Evolutionary conservation across 2,329 filamentous ascomycete species (phyloP).

Genomic region (Stagonosporopsis chrysanthemi): DNA sequence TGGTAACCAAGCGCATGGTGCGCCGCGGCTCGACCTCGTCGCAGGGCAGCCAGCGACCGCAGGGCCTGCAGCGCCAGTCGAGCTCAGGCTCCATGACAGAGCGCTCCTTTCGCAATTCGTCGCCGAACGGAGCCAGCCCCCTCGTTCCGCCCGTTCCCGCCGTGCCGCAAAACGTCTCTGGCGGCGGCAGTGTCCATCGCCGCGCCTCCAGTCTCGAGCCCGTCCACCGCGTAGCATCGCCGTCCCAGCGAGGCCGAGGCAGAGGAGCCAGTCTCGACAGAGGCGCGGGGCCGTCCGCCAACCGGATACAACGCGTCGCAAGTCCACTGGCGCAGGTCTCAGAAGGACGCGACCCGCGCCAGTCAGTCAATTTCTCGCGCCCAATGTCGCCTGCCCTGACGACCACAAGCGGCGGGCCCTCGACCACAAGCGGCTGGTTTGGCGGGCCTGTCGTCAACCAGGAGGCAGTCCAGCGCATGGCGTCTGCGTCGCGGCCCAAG

Average conservation of each 20-base stretch:
- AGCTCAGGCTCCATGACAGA: constrained; percentile 86
- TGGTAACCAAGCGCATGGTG: constrained; percentile 85
- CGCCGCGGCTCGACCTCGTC: constrained; percentile 79
- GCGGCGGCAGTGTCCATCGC: constrained; percentile 35
- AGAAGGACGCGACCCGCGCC: constrained; percentile 54
- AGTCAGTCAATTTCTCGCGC: constrained; percentile 62
- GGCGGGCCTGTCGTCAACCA: constrained; percentile 46
- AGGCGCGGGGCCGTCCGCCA: constrained; percentile 27
- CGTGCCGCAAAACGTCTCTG: constrained; percentile 64
- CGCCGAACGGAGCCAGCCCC: constrained; percentile 48
- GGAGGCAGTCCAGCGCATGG: constrained; percentile 39
- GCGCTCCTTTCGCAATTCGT: constrained; percentile 83
- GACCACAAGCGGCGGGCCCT: constrained; percentile 19
- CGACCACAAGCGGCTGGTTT: constrained; percentile 49
- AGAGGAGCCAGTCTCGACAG: constrained; percentile 54
- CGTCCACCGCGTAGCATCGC: constrained; percentile 55
- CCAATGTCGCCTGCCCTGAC: constrained; percentile 55
- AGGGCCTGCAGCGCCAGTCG: constrained; percentile 57
- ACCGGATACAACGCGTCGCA: constrained; percentile 39
- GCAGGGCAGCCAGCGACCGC: constrained; percentile 54
- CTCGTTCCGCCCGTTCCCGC: constrained; percentile 75
- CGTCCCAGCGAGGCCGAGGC: constrained; percentile 48
- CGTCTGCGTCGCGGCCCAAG: constrained; percentile 37
- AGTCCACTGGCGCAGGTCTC: constrained; percentile 52
- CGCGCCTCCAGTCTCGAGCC: constrained; percentile 61